phyloP scores from a whole-genome alignment of 2,329 filamentous ascomycete genomes.

The Phyllosticta citribraziliensis region DNA sequence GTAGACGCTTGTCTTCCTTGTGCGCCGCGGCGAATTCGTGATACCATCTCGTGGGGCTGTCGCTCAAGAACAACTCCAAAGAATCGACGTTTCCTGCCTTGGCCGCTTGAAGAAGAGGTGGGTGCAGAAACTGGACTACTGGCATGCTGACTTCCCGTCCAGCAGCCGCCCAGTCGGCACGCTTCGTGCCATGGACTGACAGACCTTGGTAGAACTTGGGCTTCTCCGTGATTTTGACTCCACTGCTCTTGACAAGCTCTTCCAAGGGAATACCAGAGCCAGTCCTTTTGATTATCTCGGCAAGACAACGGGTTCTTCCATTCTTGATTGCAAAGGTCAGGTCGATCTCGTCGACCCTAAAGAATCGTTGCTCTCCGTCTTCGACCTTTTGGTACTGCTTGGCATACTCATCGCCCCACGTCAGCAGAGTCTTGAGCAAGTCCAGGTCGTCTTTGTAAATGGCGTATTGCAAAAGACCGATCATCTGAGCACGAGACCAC shows the following conservation, averaged over 20 bases:
- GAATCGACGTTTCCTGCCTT: constrained; percentile 50
- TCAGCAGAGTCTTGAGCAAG: constrained; percentile 15
- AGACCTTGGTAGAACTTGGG: constrained; percentile 68
- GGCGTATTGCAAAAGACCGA: constrained; percentile 21
- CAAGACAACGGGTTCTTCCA: constrained; percentile 47
- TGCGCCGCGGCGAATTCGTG: constrained; percentile 56
- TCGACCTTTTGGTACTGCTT: constrained; percentile 13
- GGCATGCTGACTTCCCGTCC: constrained; percentile 34
- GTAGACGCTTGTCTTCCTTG: constrained; percentile 51
- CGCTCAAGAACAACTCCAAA: constrained; percentile 69
- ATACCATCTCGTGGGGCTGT: constrained; percentile 58
- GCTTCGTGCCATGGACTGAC: constrained; percentile 65
- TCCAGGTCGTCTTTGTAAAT: constrained; percentile 18
- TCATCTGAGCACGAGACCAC: neutral
- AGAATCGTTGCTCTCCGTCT: constrained; percentile 13
- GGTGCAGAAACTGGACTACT: constrained; percentile 27
- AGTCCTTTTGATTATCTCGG: constrained; percentile 53
- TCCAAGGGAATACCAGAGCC: constrained; percentile 63
- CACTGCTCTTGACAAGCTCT: constrained; percentile 54
- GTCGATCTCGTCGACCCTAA: constrained; percentile 14
- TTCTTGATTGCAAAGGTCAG: constrained; percentile 35
- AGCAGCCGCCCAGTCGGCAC: constrained; percentile 62
- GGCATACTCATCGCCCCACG: constrained; percentile 14
- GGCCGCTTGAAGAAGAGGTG: constrained; percentile 54
- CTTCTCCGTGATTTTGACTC: constrained; percentile 53